Percentiles rank a stretch among this genome's conserved stretches.
These are phyloP conservation scores for Mucor plumbeus DNA, from an alignment of 371 early-diverging fungal genomes.

Conservation along the genomic window DNA sequence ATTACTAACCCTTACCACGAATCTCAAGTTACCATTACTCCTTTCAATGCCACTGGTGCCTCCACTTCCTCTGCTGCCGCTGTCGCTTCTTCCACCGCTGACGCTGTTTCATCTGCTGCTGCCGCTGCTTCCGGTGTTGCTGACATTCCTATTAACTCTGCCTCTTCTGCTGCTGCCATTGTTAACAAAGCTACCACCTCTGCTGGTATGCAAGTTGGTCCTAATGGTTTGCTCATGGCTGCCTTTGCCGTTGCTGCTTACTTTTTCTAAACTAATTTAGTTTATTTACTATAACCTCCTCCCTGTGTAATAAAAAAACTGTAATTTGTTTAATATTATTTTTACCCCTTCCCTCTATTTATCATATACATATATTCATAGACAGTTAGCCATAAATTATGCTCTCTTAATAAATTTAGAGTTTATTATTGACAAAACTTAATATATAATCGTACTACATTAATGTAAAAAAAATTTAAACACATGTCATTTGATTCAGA, in stretches of 20 bases:
- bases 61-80: constrained; percentile 15
- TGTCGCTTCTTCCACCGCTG: constrained; percentile 13
- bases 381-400: neutral
- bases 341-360: neutral
- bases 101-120: constrained; percentile 23
- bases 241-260: constrained; percentile 25
- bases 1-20: constrained; percentile 61
- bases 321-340: neutral
- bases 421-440: neutral
- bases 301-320: neutral
- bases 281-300: neutral
- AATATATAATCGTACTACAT: neutral
- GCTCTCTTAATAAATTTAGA: neutral
- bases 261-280: constrained; percentile 19
- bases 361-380: neutral
- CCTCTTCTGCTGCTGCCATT: constrained; percentile 21
- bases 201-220: constrained; percentile 26
- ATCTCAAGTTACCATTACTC: constrained; percentile 34
- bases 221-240: constrained; percentile 23
- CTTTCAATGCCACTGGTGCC: constrained; percentile 26
- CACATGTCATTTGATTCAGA: neutral
- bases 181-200: constrained; percentile 9
- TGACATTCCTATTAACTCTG: constrained; percentile 12
- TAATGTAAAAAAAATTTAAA: neutral
- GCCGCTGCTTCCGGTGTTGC: constrained; percentile 13